These are phyloP conservation scores for Zygosaccharomyces pseudorouxii DNA, from an alignment of 805 yeast species.

Conservation along the genomic window DNA sequence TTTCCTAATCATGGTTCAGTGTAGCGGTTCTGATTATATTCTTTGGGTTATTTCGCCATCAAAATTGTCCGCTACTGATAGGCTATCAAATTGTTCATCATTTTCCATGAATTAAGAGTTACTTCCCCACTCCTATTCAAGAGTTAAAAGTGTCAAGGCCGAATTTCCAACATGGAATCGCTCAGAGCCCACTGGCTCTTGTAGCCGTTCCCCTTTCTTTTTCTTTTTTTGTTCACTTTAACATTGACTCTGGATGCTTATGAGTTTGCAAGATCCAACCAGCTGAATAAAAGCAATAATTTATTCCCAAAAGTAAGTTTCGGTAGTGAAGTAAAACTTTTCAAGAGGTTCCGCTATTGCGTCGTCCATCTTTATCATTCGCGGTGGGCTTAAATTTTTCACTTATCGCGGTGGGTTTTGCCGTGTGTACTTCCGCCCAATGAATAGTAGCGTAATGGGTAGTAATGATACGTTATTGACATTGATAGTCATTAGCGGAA, in stretches of 20 bases:
- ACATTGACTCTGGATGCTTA: too few relatives aligned
- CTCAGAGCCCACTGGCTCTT: background rate
- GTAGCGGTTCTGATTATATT: constrained; percentile 24
- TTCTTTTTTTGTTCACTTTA: background rate
- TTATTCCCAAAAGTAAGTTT: background rate
- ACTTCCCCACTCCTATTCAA: background rate
- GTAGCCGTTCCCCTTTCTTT: background rate
- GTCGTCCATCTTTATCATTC: constrained; percentile 1
- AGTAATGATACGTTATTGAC: background rate
- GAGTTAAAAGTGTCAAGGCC: background rate
- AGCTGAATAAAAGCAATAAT: background rate
- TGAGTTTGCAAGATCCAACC: background rate
- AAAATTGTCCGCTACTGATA: constrained; percentile 2
- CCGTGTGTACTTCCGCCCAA: background rate
- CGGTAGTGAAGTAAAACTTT: background rate
- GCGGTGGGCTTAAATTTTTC: background rate
- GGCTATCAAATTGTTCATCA: constrained; percentile 16
- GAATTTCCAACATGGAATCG: background rate
- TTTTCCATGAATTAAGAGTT: background rate
- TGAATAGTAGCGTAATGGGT: background rate
- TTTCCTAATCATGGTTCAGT: constrained; percentile 10
- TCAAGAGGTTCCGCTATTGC: background rate
- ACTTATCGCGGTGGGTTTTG: constrained; percentile 4
- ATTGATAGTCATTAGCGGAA: background rate
- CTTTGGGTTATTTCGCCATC: constrained; percentile 13